Evolutionary conservation across 1,139 yeast genomes (phyloP).

Genomic region (Saccharomyces pastorianus): DNA sequence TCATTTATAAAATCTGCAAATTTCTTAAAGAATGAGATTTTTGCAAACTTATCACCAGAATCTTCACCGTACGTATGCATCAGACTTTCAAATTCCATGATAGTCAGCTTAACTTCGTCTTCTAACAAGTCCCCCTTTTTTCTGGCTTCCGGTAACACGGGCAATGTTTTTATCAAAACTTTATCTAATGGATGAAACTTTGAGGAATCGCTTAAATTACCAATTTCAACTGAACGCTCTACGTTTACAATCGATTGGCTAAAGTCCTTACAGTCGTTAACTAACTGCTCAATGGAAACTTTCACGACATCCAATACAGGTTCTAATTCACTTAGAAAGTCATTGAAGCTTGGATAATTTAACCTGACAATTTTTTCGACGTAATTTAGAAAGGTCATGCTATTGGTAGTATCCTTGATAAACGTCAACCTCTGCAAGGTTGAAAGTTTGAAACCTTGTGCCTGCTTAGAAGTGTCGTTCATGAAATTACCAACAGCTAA

Average conservation of each 20-base stretch:
- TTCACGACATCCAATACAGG: constrained; percentile 55
- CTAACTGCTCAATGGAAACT: constrained; percentile 58
- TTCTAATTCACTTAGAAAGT: constrained; percentile 51
- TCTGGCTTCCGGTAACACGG: constrained; percentile 59
- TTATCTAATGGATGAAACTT: constrained; percentile 69
- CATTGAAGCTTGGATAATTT: constrained; percentile 57
- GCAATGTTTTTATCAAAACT: constrained; percentile 53
- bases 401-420: constrained; percentile 69
- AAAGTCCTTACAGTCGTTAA: constrained; percentile 53
- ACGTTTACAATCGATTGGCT: constrained; percentile 54
- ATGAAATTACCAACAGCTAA: constrained; percentile 77
- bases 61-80: constrained; percentile 78
- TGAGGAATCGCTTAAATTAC: constrained; percentile 67
- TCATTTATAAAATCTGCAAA: constrained; percentile 59
- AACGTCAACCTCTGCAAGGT: constrained; percentile 69
- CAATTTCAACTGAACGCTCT: constrained; percentile 64
- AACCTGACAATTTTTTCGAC: constrained; percentile 65
- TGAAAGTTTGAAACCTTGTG: constrained; percentile 68
- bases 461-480: constrained; percentile 75
- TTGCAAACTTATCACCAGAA: constrained; percentile 57
- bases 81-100: constrained; percentile 59
- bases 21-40: constrained; percentile 59
- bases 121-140: constrained; percentile 54
- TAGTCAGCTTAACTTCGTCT: constrained; percentile 56
- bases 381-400: constrained; percentile 71